These are phyloP conservation scores for Phialocephala sp. DNA, from an alignment of 2,329 filamentous ascomycete genomes.

Conservation along the genomic window DNA sequence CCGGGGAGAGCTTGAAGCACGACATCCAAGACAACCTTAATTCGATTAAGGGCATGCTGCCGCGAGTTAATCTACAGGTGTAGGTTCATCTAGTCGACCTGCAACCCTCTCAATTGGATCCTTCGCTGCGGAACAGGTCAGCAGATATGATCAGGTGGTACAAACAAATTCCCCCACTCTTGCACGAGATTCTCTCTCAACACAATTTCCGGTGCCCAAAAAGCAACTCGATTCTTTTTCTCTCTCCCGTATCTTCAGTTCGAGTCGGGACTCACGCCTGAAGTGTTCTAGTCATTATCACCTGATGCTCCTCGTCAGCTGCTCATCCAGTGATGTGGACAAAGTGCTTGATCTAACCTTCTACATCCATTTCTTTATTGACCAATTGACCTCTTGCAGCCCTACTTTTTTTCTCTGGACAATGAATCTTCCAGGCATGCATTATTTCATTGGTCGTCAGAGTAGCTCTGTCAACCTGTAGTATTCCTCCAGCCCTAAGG, in stretches of 20 bases:
- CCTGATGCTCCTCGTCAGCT: conserved; percentile 4
- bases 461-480: conserved; percentile 5
- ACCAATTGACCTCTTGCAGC: conserved; percentile 1
- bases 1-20: background rate
- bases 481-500: background rate
- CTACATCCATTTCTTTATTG: background rate
- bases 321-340: conserved; percentile 8
- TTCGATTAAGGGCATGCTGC: conserved; percentile 4
- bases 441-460: background rate
- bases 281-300: conserved; percentile 1
- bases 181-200: background rate
- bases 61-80: background rate
- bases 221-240: conserved; percentile 9
- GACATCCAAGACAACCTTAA: conserved; percentile 14
- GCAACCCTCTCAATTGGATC: conserved; percentile 5
- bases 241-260: background rate
- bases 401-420: background rate
- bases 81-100: background rate
- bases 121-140: background rate
- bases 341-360: conserved; percentile 1
- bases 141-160: conserved; percentile 5
- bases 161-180: conserved; percentile 8
- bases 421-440: background rate
- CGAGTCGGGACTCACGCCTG: background rate
- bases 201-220: background rate